Percentiles rank a stretch among this genome's conserved stretches.
These are phyloP conservation scores for Pisolithus marmoratus DNA, from an alignment of 768 basidiomycete species.

Conservation along the genomic window DNA sequence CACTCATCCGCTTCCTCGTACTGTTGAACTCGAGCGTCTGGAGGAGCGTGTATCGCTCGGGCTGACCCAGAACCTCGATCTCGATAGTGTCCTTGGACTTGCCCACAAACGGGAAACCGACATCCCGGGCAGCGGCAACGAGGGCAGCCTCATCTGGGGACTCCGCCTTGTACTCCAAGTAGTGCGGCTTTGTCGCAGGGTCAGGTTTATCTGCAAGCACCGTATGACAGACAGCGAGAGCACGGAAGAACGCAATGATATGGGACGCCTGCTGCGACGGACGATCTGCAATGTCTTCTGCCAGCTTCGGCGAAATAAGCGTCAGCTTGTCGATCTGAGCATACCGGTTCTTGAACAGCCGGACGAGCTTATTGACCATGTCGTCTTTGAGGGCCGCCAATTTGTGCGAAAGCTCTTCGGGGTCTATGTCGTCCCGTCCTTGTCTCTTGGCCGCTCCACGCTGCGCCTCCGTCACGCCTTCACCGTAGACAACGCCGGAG, in stretches of 20 bases:
- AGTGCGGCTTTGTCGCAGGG: slow-evolving; percentile 50
- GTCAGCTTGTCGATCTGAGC: slow-evolving; percentile 77
- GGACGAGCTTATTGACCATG: slow-evolving; percentile 75
- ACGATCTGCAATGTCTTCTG: slow-evolving; percentile 66
- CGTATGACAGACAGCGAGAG: slow-evolving; percentile 88
- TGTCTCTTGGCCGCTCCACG: slow-evolving; percentile 84
- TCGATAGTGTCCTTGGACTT: slow-evolving; percentile 71
- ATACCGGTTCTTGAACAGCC: slow-evolving; percentile 84
- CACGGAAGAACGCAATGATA: slow-evolving; percentile 86
- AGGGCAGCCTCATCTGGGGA: slow-evolving; percentile 94
- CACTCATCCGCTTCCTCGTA: slow-evolving; percentile 93
- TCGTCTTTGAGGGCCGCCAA: slow-evolving; percentile 60
- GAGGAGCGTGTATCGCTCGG: slow-evolving; percentile 74
- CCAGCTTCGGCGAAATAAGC: slow-evolving; percentile 81
- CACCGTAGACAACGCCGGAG: slow-evolving; percentile 79
- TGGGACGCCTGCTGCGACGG: slow-evolving; percentile 54
- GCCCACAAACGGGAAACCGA: slow-evolving; percentile 85
- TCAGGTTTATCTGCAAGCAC: slow-evolving; percentile 80
- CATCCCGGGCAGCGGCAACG: slow-evolving; percentile 86
- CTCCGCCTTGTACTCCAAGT: slow-evolving; percentile 90
- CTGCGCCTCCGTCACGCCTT: slow-evolving; percentile 94
- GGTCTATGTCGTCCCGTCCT: slow-evolving; percentile 63
- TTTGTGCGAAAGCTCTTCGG: slow-evolving; percentile 64
- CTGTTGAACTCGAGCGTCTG: slow-evolving; percentile 91
- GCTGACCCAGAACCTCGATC: slow-evolving; percentile 88